A percentile compares a stretch with the other conserved stretches of the same genome.
These are phyloP conservation scores for Zasmidium angulare DNA, from an alignment of 2,329 filamentous ascomycete genomes.

Conservation along the genomic window DNA sequence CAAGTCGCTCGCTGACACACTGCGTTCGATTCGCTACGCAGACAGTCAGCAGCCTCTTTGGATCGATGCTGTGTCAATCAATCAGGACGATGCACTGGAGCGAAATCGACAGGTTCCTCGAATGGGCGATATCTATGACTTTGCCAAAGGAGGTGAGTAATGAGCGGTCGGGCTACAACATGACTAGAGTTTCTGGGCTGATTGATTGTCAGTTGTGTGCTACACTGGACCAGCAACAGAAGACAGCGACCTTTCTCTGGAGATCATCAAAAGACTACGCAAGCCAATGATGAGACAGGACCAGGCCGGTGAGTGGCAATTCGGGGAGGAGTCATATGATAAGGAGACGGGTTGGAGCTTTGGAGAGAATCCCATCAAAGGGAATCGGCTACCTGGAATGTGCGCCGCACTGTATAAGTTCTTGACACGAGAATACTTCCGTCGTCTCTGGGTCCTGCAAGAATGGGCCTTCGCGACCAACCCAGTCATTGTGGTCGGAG, in stretches of 20 bases:
- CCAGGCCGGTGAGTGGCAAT: conserved; percentile 12
- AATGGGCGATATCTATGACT: conserved; percentile 8
- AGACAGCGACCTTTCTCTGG: conserved; percentile 9
- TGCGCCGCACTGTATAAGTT: conserved; percentile 8
- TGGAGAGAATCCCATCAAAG: conserved; percentile 4
- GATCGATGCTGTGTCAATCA: conserved; percentile 10
- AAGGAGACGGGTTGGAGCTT: neutral
- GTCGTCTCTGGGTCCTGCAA: conserved; percentile 4
- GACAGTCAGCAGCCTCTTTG: conserved; percentile 2
- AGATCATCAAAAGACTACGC: conserved; percentile 7
- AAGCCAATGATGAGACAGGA: conserved; percentile 12
- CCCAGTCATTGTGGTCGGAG: conserved; percentile 3
- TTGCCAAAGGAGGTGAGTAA: neutral
- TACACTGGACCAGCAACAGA: conserved; percentile 7
- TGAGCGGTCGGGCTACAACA: neutral
- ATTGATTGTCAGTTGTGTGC: neutral
- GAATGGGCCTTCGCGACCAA: conserved; percentile 6
- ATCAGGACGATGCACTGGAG: conserved; percentile 7
- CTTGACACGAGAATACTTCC: conserved; percentile 7
- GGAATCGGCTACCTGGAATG: neutral
- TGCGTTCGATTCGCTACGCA: neutral
- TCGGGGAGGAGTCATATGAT: conserved; percentile 6
- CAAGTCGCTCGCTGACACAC: neutral
- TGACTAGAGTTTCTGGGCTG: neutral
- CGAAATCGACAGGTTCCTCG: conserved; percentile 6